Evolutionary conservation across 768 basidiomycete genomes (phyloP).

Genomic region (Tremella fuciformis): DNA sequence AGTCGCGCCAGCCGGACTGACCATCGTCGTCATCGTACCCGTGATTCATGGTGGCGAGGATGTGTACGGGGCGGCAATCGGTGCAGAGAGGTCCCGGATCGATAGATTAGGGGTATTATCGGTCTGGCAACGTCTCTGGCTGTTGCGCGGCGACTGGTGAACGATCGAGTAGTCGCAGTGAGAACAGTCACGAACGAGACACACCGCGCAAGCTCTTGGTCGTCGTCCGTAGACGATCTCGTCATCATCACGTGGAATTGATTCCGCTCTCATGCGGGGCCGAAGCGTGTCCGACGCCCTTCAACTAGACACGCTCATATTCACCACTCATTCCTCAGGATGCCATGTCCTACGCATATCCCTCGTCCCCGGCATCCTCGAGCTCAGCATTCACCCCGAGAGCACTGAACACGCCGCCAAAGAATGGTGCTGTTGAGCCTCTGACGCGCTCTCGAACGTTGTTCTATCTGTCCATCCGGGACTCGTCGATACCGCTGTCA

Average conservation of each 20-base stretch:
- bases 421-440: slow-evolving; percentile 8
- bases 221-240: background rate
- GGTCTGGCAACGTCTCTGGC: no score
- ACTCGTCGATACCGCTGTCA: slow-evolving; percentile 57
- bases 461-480: slow-evolving; percentile 88
- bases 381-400: slow-evolving; percentile 2
- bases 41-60: slow-evolving; percentile 42
- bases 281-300: no score
- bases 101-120: no score
- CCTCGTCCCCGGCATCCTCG: slow-evolving; percentile 5
- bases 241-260: slow-evolving; percentile 1
- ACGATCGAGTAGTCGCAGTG: no score
- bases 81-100: no score
- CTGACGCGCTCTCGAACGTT: slow-evolving; percentile 79
- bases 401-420: background rate
- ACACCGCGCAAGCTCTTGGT: no score
- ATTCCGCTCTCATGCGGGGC: background rate
- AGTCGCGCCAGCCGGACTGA: slow-evolving; percentile 13
- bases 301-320: no score
- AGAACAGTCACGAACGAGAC: no score
- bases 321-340: background rate
- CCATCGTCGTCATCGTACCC: slow-evolving; percentile 50
- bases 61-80: no score
- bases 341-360: slow-evolving; percentile 9
- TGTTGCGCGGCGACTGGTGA: no score